Evolutionary conservation across 306 rosid species (phyloP), one percentile per base, ranked within the genome.

Genomic region (Gleditsia sinensis): DNA sequence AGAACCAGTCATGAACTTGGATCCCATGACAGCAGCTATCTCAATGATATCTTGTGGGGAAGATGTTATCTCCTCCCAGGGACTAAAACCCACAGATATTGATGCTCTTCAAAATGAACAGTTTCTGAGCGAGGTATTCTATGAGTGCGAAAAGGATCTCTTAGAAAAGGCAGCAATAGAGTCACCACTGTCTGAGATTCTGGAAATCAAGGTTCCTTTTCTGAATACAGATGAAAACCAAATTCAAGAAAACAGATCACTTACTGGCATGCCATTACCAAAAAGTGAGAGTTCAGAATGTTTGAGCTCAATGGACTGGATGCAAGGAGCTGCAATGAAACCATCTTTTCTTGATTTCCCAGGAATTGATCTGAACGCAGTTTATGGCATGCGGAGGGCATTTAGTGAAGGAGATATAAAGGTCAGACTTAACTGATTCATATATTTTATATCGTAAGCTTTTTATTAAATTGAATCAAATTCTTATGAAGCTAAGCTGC

Each of bases 381-480:
- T 67, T 63, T 87, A 80, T 72, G 89, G 98, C 62, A 91, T 91
- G 93, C 88, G 98, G 19, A 82, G 94, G 74, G 91, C 98, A 21
- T 91, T 36, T 75, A 94, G 98, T 7, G 98, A 94, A 67, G 96
- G 97, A 57, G 98, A 94, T 81, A 94, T 94, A 39, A 90, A 88
- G 97, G 98, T 94, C 71, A 85, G 85, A 81, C 49, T 66, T 80
- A 50, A 51, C 70, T 48, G 23, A 51, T 72, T 78, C 34, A 25
- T n/a, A 27, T 48, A 14, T 55, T 57, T 9, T 53, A 54, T 67
- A 19, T 72, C 20, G 16, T 23, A 40, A 59, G 58, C 7, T 71
- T 57, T 3, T 34, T 27, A 12, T n/a, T 39, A 28, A 25, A 24
- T n/a, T 17, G 56, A 25, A 12, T 14, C 4, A 3, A 3, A 27